These are phyloP conservation scores for Macadamia tetraphylla DNA, from an alignment of 164 flowering plant species.

Conservation along the genomic window DNA sequence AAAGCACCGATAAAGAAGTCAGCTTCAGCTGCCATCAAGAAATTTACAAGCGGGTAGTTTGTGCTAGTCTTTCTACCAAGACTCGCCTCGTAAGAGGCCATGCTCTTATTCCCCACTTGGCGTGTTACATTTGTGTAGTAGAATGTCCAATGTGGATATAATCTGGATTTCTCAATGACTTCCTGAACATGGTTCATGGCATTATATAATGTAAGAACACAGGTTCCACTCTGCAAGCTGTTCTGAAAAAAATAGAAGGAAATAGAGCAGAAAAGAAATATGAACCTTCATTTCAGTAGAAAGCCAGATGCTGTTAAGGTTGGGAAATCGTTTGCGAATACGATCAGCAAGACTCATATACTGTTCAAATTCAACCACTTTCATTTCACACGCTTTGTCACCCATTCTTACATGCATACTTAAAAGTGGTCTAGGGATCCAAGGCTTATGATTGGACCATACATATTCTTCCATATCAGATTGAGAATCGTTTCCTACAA, in stretches of 20 bases:
- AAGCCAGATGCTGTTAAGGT: constrained; percentile 77
- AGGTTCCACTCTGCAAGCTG: not conserved
- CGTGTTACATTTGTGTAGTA: constrained; percentile 80
- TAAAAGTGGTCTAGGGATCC: constrained; percentile 83
- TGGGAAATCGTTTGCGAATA: constrained; percentile 63
- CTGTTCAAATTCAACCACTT: constrained; percentile 69
- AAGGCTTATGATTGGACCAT: constrained; percentile 65
- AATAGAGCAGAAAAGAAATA: not conserved
- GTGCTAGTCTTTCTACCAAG: constrained; percentile 86
- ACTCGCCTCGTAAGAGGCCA: constrained; percentile 87
- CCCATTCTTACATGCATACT: constrained; percentile 99
- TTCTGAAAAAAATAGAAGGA: not conserved
- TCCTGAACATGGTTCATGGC: constrained; percentile 37
- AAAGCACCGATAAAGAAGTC: constrained; percentile 88
- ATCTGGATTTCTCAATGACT: constrained; percentile 59
- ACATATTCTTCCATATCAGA: not conserved
- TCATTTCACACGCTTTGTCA: constrained; percentile 97
- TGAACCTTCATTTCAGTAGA: constrained; percentile 98
- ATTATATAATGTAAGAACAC: not conserved
- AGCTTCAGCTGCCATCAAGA: constrained; percentile 72
- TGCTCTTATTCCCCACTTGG: constrained; percentile 69
- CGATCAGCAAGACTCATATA: constrained; percentile 68
- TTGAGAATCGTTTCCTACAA: not conserved
- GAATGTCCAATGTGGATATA: constrained; percentile 64
- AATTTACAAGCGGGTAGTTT: constrained; percentile 64